Evolutionary conservation across 1,284 basidiomycete genomes (phyloP).

Genomic region (Caloboletus firmus): DNA sequence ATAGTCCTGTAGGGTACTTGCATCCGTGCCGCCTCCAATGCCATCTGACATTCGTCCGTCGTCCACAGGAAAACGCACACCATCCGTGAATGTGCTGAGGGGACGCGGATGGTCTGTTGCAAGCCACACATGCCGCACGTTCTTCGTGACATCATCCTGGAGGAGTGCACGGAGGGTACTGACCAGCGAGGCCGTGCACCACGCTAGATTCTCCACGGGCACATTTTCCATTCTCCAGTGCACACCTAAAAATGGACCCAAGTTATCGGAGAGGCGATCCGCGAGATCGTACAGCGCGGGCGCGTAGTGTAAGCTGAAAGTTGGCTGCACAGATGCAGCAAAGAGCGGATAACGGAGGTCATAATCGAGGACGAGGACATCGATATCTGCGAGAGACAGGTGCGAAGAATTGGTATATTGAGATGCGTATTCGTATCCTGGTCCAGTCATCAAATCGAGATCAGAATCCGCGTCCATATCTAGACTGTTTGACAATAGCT

Average conservation of each 20-base stretch:
- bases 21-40: background rate
- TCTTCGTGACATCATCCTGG: slow-evolving; percentile 30
- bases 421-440: slow-evolving; percentile 15
- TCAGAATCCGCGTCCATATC: background rate
- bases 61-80: background rate
- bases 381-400: slow-evolving; percentile 16
- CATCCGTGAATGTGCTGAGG: slow-evolving; percentile 7
- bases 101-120: slow-evolving; percentile 47
- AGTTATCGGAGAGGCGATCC: slow-evolving; percentile 34
- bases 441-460: slow-evolving; percentile 2
- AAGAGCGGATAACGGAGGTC: slow-evolving; percentile 46
- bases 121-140: slow-evolving; percentile 45
- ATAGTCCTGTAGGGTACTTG: background rate
- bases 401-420: slow-evolving; percentile 17
- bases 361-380: slow-evolving; percentile 48
- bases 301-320: slow-evolving; percentile 38
- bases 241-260: slow-evolving; percentile 43
- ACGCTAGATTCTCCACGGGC: slow-evolving; percentile 36
- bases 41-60: background rate
- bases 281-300: slow-evolving; percentile 41
- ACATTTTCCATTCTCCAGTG: slow-evolving; percentile 55
- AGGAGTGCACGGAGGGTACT: slow-evolving; percentile 40
- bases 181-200: slow-evolving; percentile 48
- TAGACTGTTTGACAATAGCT: slow-evolving; percentile 16
- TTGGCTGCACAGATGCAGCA: slow-evolving; percentile 2